Conservation (phyloP, 148 eudicot species). For the Rhododendron mucronatum region DNA sequence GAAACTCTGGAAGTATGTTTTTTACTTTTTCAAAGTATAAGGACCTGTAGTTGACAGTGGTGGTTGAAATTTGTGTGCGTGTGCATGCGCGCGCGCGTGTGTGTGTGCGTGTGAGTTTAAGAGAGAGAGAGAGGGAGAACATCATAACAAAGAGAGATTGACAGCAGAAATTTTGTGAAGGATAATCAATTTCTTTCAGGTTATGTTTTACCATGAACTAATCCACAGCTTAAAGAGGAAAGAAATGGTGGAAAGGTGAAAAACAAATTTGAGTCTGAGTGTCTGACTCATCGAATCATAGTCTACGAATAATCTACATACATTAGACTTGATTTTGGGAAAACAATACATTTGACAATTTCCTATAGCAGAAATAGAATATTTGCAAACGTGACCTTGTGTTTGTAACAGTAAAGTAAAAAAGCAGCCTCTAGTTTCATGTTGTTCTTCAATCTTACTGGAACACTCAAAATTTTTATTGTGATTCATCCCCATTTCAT, state of each 20-base stretch:
- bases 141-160: not conserved
- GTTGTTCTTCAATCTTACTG: not conserved
- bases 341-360: not conserved
- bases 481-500: not conserved
- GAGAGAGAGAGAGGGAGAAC: not conserved
- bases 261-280: not conserved
- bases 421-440: not conserved
- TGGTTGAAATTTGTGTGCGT: not conserved
- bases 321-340: not conserved
- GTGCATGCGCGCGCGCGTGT: not conserved
- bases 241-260: not conserved
- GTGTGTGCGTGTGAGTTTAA: not conserved
- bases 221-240: not conserved
- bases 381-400: not conserved
- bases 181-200: not conserved
- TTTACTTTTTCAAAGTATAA: not conserved
- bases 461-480: not conserved
- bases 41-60: not conserved
- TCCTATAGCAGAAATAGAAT: not conserved
- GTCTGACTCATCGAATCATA: too few species aligned
- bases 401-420: not conserved
- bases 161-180: not conserved
- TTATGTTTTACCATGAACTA: not conserved
- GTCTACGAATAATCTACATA: not conserved
- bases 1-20: not conserved